phyloP scores from a whole-genome alignment of 139 green algal species.

The Coelastrella sp. region DNA sequence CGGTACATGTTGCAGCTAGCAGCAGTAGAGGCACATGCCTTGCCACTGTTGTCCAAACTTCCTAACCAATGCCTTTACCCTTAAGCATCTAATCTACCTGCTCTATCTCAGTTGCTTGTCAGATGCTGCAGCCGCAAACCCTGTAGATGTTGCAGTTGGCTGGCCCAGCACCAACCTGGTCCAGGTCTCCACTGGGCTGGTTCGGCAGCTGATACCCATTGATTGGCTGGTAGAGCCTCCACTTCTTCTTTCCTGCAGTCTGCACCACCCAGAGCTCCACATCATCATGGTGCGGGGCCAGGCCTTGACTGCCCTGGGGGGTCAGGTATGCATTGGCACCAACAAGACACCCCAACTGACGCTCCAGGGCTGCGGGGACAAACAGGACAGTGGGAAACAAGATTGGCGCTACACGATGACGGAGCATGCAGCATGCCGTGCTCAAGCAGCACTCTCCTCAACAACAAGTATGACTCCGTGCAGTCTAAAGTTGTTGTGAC shows the following conservation, averaged over 20 bases:
- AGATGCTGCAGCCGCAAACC: not conserved
- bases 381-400: conserved; percentile 59
- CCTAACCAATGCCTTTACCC: not conserved
- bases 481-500: too few relatives aligned
- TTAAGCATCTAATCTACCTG: not conserved
- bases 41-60: not conserved
- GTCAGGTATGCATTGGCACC: conserved; percentile 76
- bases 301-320: conserved; percentile 53
- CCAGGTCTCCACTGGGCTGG: conserved; percentile 57
- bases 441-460: too few relatives aligned
- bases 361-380: conserved; percentile 69
- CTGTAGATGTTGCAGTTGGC: not conserved
- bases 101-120: not conserved
- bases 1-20: too few relatives aligned
- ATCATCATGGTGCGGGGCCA: conserved; percentile 89
- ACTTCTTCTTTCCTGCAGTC: conserved; percentile 80
- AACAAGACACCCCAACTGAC: conserved; percentile 78
- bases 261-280: conserved; percentile 89
- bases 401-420: not conserved
- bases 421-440: too few relatives aligned
- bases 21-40: not conserved
- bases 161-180: not conserved
- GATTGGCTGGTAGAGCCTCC: conserved; percentile 72
- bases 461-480: too few relatives aligned
- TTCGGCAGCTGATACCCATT: conserved; percentile 67